These are phyloP conservation scores for Penicillium mononematosum DNA, from an alignment of 495 filamentous ascomycete genomes.

Conservation along the genomic window DNA sequence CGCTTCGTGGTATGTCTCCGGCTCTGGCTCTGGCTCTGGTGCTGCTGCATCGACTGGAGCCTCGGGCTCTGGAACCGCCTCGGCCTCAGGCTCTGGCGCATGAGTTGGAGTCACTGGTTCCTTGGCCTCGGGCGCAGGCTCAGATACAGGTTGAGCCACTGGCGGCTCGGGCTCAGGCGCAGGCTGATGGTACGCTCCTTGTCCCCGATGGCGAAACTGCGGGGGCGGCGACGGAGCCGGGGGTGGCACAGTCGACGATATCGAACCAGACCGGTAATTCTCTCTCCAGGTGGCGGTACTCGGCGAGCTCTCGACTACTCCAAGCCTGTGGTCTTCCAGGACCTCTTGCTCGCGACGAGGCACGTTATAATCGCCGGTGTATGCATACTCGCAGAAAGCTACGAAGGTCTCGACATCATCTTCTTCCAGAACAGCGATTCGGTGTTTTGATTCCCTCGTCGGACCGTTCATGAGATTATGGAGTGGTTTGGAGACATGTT, in stretches of 20 bases:
- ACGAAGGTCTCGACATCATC: slow-evolving; percentile 49
- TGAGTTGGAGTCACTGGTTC: neutral
- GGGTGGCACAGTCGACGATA: slow-evolving; percentile 24
- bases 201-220: slow-evolving; percentile 8
- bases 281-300: slow-evolving; percentile 22
- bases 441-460: slow-evolving; percentile 46
- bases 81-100: neutral
- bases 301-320: slow-evolving; percentile 10
- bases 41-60: neutral
- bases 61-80: neutral
- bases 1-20: slow-evolving; percentile 9
- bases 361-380: slow-evolving; percentile 48
- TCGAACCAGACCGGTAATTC: slow-evolving; percentile 24
- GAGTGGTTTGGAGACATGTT: slow-evolving; percentile 49
- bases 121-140: neutral
- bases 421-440: slow-evolving; percentile 44
- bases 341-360: slow-evolving; percentile 19
- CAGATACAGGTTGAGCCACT: neutral
- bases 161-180: neutral
- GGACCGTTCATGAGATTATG: slow-evolving; percentile 47
- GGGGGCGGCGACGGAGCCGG: slow-evolving; percentile 30
- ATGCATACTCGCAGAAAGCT: slow-evolving; percentile 51
- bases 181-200: neutral
- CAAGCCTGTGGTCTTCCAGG: slow-evolving; percentile 14
- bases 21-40: slow-evolving; percentile 1